Base-by-base conservation (phyloP, 2,329 filamentous ascomycete genomes). In the Calonectria hawksworthii region DNA sequence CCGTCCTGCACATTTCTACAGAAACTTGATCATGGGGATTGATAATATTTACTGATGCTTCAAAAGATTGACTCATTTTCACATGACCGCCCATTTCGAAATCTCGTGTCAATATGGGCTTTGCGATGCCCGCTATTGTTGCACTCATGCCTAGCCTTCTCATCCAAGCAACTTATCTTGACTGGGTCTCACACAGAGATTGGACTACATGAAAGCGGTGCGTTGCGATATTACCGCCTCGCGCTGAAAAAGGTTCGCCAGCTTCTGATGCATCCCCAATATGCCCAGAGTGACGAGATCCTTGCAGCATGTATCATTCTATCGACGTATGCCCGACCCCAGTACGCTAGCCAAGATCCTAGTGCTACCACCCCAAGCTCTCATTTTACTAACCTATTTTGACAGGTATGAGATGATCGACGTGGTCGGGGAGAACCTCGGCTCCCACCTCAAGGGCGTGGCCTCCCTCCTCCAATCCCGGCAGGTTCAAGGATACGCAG, bases 401-500 rank as follows among this genome's bases (percentile, higher is more conserved):
- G 56, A 26, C 56, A 61, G 56, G 23, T 61, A 61, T 61, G 56
- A 61, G 56, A 61, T 61, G 56, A 61, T 61, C 34, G 56, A 61
- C 56, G 56, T 38, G 32, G 34, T 38, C 8, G 56, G 34, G 11
- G 56, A 61, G 56, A 38, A 38, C 56, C n/a, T 61, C n/a, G 56
- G 34, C 13, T 61, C 56, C 32, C 56, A 61, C 34, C 56, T 61
- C 56, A 36, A 61, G n/a, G 34, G 56, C 8, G 56, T 61, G 11
- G 56, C n/a, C 23, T 61, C 56, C 34, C 56, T 61, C 11, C 56
- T 38, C 32, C 34, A 61, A 38, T 61, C 56, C n/a, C 56, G 56
- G 2, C 34, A 61, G 14, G 34, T 61, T 13, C 56, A 61, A 26
- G 56, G 34, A 13, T 38, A 26, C 14, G 56, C 36, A 2, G 34